These are phyloP conservation scores for Theileria luwenshuni DNA, from an alignment of 169 alveolate genomes.

Conservation along the genomic window DNA sequence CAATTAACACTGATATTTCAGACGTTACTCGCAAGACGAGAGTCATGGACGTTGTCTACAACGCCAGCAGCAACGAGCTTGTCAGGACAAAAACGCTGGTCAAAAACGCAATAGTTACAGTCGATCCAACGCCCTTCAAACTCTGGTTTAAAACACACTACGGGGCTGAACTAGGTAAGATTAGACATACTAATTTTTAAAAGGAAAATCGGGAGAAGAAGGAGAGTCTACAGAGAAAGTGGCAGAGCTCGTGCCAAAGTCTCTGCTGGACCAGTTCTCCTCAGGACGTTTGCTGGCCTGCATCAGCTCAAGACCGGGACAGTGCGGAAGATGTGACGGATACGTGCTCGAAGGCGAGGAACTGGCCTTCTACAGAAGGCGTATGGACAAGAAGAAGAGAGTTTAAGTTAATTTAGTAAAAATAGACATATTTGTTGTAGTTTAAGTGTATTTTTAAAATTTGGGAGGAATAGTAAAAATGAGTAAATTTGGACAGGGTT, in stretches of 20 bases:
- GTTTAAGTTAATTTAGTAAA: constrained; percentile 42
- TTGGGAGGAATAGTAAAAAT: too few species aligned
- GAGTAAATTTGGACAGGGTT: too few species aligned
- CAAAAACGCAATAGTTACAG: constrained; percentile 95
- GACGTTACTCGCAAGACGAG: constrained; percentile 89
- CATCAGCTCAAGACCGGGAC: constrained; percentile 87
- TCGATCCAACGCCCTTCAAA: constrained; percentile 99
- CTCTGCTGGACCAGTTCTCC: constrained; percentile 94
- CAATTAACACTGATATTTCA: constrained; percentile 14
- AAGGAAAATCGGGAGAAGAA: constrained; percentile 53
- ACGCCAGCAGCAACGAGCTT: constrained; percentile 98
- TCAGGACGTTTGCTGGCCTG: constrained; percentile 97
- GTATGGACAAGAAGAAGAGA: constrained; percentile 95
- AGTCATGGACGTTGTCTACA: constrained; percentile 97
- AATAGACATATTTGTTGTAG: too few species aligned
- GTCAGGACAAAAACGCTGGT: constrained; percentile 99
- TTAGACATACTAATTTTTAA: not conserved
- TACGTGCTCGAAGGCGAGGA: constrained; percentile 88
- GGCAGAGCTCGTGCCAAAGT: constrained; percentile 34
- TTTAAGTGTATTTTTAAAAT: too few species aligned
- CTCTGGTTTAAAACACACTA: constrained; percentile 90
- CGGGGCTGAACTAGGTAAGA: constrained; percentile 80
- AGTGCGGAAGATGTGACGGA: constrained; percentile 70
- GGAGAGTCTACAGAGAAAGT: constrained; percentile 66
- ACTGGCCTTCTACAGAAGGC: constrained; percentile 94